These are phyloP conservation scores for Fraxinus greggii DNA, from an alignment of 305 asterid species.

Conservation along the genomic window DNA sequence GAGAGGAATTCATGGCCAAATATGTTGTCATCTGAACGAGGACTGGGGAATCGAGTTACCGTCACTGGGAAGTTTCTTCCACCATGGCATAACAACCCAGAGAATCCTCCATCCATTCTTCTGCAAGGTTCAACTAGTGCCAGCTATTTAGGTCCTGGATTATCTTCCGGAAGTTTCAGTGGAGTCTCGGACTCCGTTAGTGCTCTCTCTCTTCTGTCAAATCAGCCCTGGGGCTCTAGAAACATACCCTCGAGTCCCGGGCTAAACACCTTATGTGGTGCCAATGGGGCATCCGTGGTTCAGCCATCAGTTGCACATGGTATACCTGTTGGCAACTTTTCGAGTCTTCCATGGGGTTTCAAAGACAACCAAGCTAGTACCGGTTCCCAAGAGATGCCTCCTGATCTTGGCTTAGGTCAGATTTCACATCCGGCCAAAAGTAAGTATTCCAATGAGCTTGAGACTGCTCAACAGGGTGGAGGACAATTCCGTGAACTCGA, in stretches of 20 bases:
- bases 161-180: conserved; percentile 45
- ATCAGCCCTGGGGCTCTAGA: conserved; percentile 72
- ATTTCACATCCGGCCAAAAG: conserved; percentile 36
- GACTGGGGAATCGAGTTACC: conserved; percentile 38
- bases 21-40: conserved; percentile 36
- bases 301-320: conserved; percentile 49
- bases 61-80: conserved; percentile 37
- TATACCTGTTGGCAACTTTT: conserved; percentile 40
- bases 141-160: conserved; percentile 34
- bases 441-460: conserved; percentile 55
- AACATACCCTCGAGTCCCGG: conserved; percentile 50
- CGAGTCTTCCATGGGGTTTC: conserved; percentile 47
- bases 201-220: conserved; percentile 99
- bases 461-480: conserved; percentile 52
- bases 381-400: conserved; percentile 43
- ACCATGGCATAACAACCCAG: conserved; percentile 62
- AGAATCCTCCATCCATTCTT: conserved; percentile 41
- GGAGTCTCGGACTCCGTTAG: conserved; percentile 57
- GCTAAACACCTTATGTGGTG: conserved; percentile 35
- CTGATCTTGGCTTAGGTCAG: conserved; percentile 55
- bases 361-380: conserved; percentile 42
- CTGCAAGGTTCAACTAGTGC: conserved; percentile 50
- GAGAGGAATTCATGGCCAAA: conserved; percentile 47
- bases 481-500: conserved; percentile 51
- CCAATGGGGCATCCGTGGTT: conserved; percentile 36